Base-by-base conservation (phyloP, 495 filamentous ascomycete species). In the Trichocladium uniseriatum region DNA sequence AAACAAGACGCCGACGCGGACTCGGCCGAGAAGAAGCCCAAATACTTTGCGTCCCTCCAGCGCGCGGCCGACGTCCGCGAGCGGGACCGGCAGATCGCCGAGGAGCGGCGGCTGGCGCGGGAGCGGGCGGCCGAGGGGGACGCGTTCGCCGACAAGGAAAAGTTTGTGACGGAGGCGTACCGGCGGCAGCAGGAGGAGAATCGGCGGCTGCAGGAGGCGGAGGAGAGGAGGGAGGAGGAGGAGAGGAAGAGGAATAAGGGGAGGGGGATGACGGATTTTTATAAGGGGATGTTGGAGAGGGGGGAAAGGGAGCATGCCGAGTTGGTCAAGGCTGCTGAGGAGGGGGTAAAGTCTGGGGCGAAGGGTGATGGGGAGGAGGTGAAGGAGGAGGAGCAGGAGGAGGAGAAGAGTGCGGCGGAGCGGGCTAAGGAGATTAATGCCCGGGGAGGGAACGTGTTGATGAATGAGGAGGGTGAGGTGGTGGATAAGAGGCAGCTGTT, bases 121-220 rank as follows among this genome's bases (percentile, higher is more conserved):
- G 94, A 98, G 64, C 80, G 92, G 31, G 94, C 91, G 55, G 85
- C 82, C 0, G 92, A 98, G 67, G 92, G 92, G 9, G 94, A 95
- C 13, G 88, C 90, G 66, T 96, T 87, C 60, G 84, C 79, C 0
- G 94, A 92, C 52, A 98, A 95, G 66, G 94, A 97, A 67, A 89
- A 84, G 61, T 98, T 98, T 57, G 92, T 97, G 27, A 98, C 92
- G 0, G 79, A 80, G n/a, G 91, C 92, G 38, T 98, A 98, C 58
- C 92, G 89, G 71, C 78, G 79, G 59, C 92, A 96, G 62, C 92
- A 96, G 62, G 88, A 81, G 59, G 92, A 95, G 63, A 73, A 89
- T 57, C 65, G 77, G 55, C 76, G 77, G 57, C 56, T 88, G 7
- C 89, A 95, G 58, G 86, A 83, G 57, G 90, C 94, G 64, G 94